Base-by-base conservation (phyloP, 345 rosid genomes). In the Acer negundo region DNA sequence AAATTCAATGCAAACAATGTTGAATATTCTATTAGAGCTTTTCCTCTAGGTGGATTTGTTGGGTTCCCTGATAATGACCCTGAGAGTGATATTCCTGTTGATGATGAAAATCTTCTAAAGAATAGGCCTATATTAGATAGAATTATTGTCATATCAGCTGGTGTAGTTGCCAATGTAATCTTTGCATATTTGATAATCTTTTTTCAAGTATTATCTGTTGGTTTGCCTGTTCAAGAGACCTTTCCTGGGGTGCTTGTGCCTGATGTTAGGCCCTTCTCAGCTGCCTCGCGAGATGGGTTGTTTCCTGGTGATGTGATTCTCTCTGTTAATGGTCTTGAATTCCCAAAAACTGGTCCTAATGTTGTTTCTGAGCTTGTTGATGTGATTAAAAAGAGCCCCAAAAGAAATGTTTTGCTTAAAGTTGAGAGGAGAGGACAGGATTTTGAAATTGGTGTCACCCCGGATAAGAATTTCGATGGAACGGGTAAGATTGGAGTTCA, bases 1-100 rank as follows among this genome's bases (percentile, higher is more conserved):
- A 96, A 93, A 65, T 92, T 96, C 78, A 91, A 89, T 78, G 87
- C 89, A 55, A 92, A 89, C 16, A 94, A 92, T 58, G 98, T 96
- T 1, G 98, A 96, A 80, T 96, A 92, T 65, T 96, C 97, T 12
- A 62, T 93, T 80, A 89, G 97, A 79, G 98, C 97, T 70, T 89
- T 96, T 80, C 99, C 99, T 51, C 42, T 96, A 46, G 97, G 99
- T 78, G 98, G 99, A 17, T 96, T 93, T 79, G 97, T 93, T 53
- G 99, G 97, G 72, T 93, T 93, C 81, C 99, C 99, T 74, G 98
- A 96, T 81, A 95, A 95, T 78, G 99, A 96, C 80, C 99, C 99
- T 0, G 94, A 95, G 11, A 91, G 94, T 80, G 90, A 85, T 35
- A 95, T 96, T 73, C 97, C 99, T 0, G 83, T 83, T 0, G 94